Percentiles rank a stretch among this genome's conserved stretches.
Conservation (phyloP, 164 flowering plant genomes). For the Nymphaea thermarum region DNA sequence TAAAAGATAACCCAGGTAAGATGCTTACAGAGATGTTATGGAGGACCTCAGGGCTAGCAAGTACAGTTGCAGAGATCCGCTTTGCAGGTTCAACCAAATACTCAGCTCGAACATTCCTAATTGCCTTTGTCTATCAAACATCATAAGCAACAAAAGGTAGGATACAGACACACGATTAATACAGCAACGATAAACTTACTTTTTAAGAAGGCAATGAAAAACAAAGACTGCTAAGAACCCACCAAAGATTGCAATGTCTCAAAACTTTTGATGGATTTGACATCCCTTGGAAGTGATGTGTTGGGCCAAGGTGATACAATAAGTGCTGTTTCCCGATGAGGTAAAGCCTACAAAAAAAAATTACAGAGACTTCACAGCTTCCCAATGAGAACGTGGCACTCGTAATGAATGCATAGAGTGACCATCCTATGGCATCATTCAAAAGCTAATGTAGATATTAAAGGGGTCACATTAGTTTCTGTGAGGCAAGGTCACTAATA, state of each 20-base stretch:
- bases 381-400: no score
- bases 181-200: no score
- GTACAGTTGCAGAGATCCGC: slow-evolving; percentile 80
- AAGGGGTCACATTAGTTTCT: no score
- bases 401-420: no score
- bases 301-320: slow-evolving; percentile 77
- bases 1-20: not conserved
- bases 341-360: slow-evolving; percentile 48
- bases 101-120: slow-evolving; percentile 93
- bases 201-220: not conserved
- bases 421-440: no score
- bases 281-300: slow-evolving; percentile 53
- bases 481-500: no score
- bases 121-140: slow-evolving; percentile 50
- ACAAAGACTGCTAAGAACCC: slow-evolving; percentile 11
- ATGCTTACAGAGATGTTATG: slow-evolving; percentile 64
- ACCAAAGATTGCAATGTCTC: slow-evolving; percentile 90
- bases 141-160: not conserved
- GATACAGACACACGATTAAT: no score
- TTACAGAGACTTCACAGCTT: not conserved
- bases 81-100: slow-evolving; percentile 89
- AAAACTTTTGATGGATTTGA: slow-evolving; percentile 46
- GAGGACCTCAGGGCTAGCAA: slow-evolving; percentile 60
- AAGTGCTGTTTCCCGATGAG: slow-evolving; percentile 59
- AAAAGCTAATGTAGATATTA: no score